phyloP scores from a whole-genome alignment of 2,329 filamentous ascomycete species.

The Sporothrix humicola region DNA sequence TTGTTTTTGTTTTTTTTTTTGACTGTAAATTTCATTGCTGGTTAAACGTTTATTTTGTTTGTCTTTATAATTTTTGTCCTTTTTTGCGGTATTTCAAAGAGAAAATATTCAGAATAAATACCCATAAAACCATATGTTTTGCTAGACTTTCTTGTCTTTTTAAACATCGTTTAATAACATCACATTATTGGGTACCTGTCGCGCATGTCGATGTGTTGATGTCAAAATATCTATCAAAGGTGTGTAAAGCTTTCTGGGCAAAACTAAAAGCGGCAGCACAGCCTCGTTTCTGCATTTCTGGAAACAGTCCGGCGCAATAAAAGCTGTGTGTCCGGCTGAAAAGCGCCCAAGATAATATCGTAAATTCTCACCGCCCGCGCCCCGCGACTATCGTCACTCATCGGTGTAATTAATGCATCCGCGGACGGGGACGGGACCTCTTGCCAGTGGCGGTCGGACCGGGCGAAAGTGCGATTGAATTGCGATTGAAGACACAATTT shows the following conservation, averaged over 20 bases:
- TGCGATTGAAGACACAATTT: too few species aligned
- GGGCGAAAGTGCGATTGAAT: neutral
- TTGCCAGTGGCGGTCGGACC: neutral
- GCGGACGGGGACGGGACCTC: neutral
- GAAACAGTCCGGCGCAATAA: neutral
- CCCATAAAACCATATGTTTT: too few species aligned
- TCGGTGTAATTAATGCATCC: conserved; percentile 17
- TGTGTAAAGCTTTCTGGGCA: neutral
- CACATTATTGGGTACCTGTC: too few species aligned
- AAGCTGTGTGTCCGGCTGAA: neutral
- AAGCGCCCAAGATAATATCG: neutral
- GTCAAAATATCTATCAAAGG: too few species aligned
- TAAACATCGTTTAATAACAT: too few species aligned
- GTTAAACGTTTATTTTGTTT: too few species aligned
- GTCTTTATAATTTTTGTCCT: too few species aligned
- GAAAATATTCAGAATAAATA: too few species aligned
- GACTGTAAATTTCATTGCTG: too few species aligned
- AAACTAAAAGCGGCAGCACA: neutral
- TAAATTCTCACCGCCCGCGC: neutral
- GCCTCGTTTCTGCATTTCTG: neutral
- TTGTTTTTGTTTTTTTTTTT: too few species aligned
- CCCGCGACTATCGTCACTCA: neutral
- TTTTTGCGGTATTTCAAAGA: too few species aligned
- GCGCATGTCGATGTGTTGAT: neutral
- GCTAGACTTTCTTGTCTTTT: too few species aligned